phyloP scores from a whole-genome alignment of 2,329 filamentous ascomycete genomes.

The Atkinsonella texensis region DNA sequence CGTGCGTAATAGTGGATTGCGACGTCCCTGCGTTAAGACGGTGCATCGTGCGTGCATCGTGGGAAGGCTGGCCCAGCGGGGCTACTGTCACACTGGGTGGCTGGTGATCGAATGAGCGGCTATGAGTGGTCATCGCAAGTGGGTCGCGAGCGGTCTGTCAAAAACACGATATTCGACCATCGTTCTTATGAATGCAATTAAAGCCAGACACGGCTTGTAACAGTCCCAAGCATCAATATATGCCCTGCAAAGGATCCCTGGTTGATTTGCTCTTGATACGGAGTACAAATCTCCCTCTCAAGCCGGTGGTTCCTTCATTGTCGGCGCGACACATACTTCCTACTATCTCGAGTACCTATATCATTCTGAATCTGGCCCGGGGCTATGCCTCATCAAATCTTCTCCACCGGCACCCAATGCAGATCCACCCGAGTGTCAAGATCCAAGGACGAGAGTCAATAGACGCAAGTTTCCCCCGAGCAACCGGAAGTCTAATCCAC shows the following conservation, averaged over 20 bases:
- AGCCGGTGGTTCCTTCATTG: background rate
- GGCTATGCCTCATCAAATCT: background rate
- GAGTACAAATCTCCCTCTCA: background rate
- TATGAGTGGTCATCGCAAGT: background rate
- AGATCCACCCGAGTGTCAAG: background rate
- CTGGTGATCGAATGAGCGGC: constrained; percentile 14
- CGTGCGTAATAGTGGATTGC: no score
- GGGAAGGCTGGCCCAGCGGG: constrained; percentile 11
- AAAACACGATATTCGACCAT: no score
- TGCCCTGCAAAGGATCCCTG: background rate
- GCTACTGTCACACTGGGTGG: constrained; percentile 19
- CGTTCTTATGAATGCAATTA: background rate
- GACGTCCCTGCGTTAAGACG: background rate
- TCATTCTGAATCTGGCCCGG: background rate
- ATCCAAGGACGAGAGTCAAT: background rate
- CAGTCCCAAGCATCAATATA: background rate
- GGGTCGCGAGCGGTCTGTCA: no score
- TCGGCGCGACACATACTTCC: background rate
- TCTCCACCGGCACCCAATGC: background rate
- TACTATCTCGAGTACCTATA: background rate
- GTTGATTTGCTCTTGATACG: background rate
- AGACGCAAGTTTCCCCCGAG: background rate
- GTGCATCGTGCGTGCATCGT: background rate
- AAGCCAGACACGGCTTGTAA: background rate
- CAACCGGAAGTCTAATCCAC: background rate